Percentiles rank a stretch among this genome's conserved stretches.
phyloP scores from a whole-genome alignment of 2,329 filamentous ascomycete genomes.

The Aureobasidium namibiae region DNA sequence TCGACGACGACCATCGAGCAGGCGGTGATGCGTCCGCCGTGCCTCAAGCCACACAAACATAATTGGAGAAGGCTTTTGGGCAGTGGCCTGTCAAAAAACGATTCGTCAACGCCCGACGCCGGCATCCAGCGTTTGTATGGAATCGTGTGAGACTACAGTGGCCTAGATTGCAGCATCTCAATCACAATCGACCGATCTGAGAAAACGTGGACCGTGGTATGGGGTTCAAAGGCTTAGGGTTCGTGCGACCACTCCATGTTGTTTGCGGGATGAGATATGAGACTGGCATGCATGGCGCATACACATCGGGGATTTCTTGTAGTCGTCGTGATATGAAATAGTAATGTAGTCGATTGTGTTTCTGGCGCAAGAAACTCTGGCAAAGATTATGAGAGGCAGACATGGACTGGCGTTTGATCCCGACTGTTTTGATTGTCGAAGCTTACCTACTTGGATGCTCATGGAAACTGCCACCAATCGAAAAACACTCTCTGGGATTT shows the following conservation, averaged over 20 bases:
- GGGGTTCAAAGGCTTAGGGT: neutral
- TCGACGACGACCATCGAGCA: neutral
- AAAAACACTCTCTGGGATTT: neutral
- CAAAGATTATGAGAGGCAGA: neutral
- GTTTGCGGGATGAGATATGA: neutral
- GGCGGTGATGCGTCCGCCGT: neutral
- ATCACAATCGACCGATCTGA: neutral
- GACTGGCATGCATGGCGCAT: neutral
- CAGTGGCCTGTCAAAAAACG: slow-evolving; percentile 1
- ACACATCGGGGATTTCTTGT: neutral
- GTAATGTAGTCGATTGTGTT: too few species aligned
- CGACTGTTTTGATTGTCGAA: neutral
- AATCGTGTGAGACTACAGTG: neutral
- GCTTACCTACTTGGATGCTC: neutral
- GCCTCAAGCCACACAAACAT: neutral
- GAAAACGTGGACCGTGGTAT: neutral
- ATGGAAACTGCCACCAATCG: neutral
- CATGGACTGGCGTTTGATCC: neutral
- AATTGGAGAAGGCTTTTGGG: neutral
- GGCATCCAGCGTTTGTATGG: neutral
- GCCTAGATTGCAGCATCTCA: neutral
- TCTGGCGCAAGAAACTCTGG: too few species aligned
- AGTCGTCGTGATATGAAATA: too few species aligned
- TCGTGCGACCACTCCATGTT: neutral
- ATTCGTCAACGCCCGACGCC: neutral